A percentile compares a stretch with the other conserved stretches of the same genome.
Conservation (phyloP, 768 basidiomycete species). For the Tylopilus intermedius region DNA sequence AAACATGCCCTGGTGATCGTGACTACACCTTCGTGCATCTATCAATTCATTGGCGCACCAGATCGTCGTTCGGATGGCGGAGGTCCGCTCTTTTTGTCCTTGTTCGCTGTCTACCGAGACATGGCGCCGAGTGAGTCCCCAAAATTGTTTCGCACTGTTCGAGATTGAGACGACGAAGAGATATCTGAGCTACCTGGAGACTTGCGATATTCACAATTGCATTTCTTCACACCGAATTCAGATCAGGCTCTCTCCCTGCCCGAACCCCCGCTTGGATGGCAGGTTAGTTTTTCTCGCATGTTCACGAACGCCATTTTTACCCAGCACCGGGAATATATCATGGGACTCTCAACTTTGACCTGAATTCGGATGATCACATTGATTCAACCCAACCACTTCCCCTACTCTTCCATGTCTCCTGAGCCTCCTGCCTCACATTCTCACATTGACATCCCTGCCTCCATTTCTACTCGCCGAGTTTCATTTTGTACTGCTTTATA, state of each 20-base stretch:
- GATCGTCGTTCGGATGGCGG: conserved; percentile 70
- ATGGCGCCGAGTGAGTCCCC: conserved; percentile 66
- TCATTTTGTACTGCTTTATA: conserved; percentile 85
- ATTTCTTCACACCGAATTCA: conserved; percentile 69
- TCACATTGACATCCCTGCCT: conserved; percentile 51
- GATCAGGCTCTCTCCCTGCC: conserved; percentile 68
- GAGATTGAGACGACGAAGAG: conserved; percentile 46
- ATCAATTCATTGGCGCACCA: conserved; percentile 75
- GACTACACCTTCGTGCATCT: conserved; percentile 84
- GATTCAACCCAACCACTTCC: conserved; percentile 71
- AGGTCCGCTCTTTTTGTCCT: conserved; percentile 64
- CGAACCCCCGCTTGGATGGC: conserved; percentile 86
- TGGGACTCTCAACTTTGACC: conserved; percentile 67
- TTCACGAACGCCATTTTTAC: not conserved
- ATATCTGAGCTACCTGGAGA: conserved; percentile 88
- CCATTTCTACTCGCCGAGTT: conserved; percentile 83
- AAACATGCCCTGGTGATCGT: conserved; percentile 67
- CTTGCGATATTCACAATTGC: conserved; percentile 68
- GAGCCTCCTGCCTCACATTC: conserved; percentile 21
- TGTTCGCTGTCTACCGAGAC: conserved; percentile 75
- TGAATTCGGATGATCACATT: conserved; percentile 67
- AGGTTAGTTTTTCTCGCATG: conserved; percentile 40
- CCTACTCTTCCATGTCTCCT: conserved; percentile 54
- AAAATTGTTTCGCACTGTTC: not conserved
- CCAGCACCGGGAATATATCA: conserved; percentile 87